phyloP scores from a whole-genome alignment of 108 stramenopile species.

The Chaetoceros tenuissimus region DNA sequence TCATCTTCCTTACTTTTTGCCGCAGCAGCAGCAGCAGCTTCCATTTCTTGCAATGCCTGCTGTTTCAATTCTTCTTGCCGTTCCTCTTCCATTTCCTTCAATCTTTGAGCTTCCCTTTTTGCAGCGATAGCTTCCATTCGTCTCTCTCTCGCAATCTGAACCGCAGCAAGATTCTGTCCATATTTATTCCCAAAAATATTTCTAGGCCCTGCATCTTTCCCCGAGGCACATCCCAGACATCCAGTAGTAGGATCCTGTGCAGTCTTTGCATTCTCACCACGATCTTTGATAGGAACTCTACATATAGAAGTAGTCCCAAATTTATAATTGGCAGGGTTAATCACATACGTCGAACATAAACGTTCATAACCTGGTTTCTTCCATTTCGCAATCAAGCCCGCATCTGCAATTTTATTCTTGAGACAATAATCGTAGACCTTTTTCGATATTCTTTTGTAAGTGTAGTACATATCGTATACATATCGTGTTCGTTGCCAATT shows the following conservation, averaged over 20 bases:
- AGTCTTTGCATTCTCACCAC: slow-evolving; percentile 43
- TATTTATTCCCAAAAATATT: slow-evolving; percentile 99
- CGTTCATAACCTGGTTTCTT: slow-evolving; percentile 99
- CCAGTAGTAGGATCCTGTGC: slow-evolving; percentile 92
- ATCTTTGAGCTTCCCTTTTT: slow-evolving; percentile 9
- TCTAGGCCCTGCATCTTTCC: slow-evolving; percentile 72
- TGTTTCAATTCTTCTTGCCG: slow-evolving; percentile 4
- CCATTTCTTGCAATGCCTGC: slow-evolving; percentile 8
- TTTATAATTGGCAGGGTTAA: slow-evolving; percentile 98
- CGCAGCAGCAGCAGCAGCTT: slow-evolving; percentile 17
- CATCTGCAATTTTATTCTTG: slow-evolving; percentile 93
- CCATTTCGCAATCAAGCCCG: slow-evolving; percentile 98
- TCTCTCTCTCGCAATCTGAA: slow-evolving; percentile 89
- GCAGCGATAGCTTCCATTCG: slow-evolving; percentile 45
- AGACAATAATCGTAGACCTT: slow-evolving; percentile 98
- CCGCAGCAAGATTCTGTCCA: slow-evolving; percentile 96
- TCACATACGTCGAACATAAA: slow-evolving; percentile 97
- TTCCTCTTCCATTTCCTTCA: slow-evolving; percentile 12
- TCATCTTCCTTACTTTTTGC: slow-evolving; percentile 10
- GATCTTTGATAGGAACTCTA: slow-evolving; percentile 82
- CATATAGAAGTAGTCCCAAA: slow-evolving; percentile 98
- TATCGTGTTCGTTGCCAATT: slow-evolving; percentile 98
- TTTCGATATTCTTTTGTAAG: slow-evolving; percentile 76
- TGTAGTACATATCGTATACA: slow-evolving; percentile 99
- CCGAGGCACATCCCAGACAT: slow-evolving; percentile 96